phyloP scores from a whole-genome alignment of 2,329 filamentous ascomycete species.

The Cladophialophora carrionii region DNA sequence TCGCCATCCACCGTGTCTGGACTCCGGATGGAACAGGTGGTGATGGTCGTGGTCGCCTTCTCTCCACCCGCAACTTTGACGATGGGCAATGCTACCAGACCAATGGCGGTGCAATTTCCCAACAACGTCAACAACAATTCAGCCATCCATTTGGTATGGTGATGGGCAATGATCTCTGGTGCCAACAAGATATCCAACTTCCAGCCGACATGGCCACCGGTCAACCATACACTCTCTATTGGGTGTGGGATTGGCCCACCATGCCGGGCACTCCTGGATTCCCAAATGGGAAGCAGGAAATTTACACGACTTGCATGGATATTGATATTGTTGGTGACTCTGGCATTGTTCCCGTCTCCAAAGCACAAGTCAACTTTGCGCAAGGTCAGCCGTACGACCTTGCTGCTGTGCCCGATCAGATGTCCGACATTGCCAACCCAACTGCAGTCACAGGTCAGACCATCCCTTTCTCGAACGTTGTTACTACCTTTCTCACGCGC shows the following conservation, averaged over 20 bases:
- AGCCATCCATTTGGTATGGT: constrained; percentile 56
- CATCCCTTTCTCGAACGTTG: constrained; percentile 23
- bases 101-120: constrained; percentile 64
- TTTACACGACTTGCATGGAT: constrained; percentile 57
- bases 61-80: constrained; percentile 80
- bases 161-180: constrained; percentile 67
- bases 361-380: constrained; percentile 39
- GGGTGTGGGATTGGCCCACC: constrained; percentile 94
- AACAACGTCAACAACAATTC: constrained; percentile 61
- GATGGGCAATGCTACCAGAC: constrained; percentile 88
- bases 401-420: constrained; percentile 47
- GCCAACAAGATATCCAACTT: constrained; percentile 79
- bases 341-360: constrained; percentile 28
- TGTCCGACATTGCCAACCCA: constrained; percentile 43
- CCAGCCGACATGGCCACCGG: constrained; percentile 67
- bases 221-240: constrained; percentile 79
- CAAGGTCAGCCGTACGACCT: constrained; percentile 45
- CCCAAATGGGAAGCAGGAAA: constrained; percentile 50
- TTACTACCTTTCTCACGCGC: constrained; percentile 5
- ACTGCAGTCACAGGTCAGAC: constrained; percentile 37
- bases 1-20: constrained; percentile 74
- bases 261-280: constrained; percentile 44
- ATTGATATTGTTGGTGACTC: constrained; percentile 46
- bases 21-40: constrained; percentile 78
- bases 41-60: constrained; percentile 72